These are phyloP conservation scores for Rosellinia necatrix DNA, from an alignment of 2,329 filamentous ascomycete genomes.

Conservation along the genomic window DNA sequence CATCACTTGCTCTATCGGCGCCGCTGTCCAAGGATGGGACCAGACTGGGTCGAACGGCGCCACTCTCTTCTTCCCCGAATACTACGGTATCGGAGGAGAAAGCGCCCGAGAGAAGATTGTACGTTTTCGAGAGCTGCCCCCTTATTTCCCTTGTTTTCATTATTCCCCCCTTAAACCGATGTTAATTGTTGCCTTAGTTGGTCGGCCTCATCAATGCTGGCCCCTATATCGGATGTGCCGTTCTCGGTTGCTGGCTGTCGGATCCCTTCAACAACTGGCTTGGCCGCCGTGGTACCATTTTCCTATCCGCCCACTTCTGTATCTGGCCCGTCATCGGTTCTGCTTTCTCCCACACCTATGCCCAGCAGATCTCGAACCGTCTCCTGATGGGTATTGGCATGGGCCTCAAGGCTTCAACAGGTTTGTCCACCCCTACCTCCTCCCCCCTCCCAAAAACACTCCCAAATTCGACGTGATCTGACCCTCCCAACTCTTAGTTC, in stretches of 20 bases:
- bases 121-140: conserved; percentile 35
- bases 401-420: conserved; percentile 71
- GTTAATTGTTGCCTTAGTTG: conserved; percentile 44
- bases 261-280: conserved; percentile 65
- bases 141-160: conserved; percentile 11
- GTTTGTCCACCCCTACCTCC: conserved; percentile 42
- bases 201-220: conserved; percentile 62
- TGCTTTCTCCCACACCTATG: conserved; percentile 73
- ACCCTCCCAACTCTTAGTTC: conserved; percentile 50
- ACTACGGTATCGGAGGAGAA: conserved; percentile 53
- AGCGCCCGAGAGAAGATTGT: conserved; percentile 37
- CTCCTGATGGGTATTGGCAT: conserved; percentile 79
- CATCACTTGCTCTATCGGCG: conserved; percentile 69
- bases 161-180: no score
- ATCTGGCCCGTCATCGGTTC: conserved; percentile 72
- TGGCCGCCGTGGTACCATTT: conserved; percentile 67
- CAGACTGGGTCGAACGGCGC: conserved; percentile 68
- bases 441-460: no score
- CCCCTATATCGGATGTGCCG: conserved; percentile 52
- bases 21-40: conserved; percentile 73
- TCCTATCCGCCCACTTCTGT: conserved; percentile 74
- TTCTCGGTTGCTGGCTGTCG: conserved; percentile 60
- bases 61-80: conserved; percentile 63
- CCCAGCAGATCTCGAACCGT: conserved; percentile 70
- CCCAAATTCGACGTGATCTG: not conserved